Conservation (phyloP, 768 basidiomycete species). For the Albatrellus ellisii region DNA sequence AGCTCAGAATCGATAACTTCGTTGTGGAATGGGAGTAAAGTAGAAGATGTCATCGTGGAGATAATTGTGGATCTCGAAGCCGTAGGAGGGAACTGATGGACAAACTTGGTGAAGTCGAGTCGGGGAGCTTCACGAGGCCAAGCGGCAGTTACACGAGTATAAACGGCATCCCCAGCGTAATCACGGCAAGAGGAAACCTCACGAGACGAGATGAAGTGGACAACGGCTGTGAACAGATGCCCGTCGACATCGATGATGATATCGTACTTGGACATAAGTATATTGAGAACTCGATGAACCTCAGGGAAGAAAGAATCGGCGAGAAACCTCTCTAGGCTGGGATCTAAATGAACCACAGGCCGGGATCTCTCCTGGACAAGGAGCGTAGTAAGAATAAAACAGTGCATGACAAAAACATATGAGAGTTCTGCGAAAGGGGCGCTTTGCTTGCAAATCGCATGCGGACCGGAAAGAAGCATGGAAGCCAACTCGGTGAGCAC, state of each 20-base stretch:
- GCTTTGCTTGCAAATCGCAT: neutral
- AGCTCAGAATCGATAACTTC: slow-evolving; percentile 30
- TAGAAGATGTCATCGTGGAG: no score
- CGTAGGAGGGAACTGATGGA: no score
- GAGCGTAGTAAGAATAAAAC: slow-evolving; percentile 9
- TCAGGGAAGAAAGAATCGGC: slow-evolving; percentile 27
- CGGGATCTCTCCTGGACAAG: slow-evolving; percentile 13
- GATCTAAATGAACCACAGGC: slow-evolving; percentile 16
- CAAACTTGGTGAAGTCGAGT: no score
- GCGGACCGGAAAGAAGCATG: neutral
- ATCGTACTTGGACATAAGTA: slow-evolving; percentile 12
- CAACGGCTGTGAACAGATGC: slow-evolving; percentile 32
- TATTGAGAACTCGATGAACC: slow-evolving; percentile 21
- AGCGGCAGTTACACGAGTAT: no score
- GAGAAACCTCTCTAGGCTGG: slow-evolving; percentile 21
- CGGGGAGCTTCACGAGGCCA: no score
- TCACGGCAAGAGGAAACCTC: no score
- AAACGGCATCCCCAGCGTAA: no score
- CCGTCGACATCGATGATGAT: slow-evolving; percentile 38
- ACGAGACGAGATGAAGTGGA: slow-evolving; percentile 28
- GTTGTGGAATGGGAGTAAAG: slow-evolving; percentile 27
- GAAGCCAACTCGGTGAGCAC: neutral
- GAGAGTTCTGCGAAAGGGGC: slow-evolving; percentile 1
- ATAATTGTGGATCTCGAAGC: no score
- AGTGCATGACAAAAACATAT: slow-evolving; percentile 8